Percentiles rank a stretch among this genome's conserved stretches.
Conservation (phyloP, 805 yeast species). For the Groenewaldozyma salmanticensis region DNA sequence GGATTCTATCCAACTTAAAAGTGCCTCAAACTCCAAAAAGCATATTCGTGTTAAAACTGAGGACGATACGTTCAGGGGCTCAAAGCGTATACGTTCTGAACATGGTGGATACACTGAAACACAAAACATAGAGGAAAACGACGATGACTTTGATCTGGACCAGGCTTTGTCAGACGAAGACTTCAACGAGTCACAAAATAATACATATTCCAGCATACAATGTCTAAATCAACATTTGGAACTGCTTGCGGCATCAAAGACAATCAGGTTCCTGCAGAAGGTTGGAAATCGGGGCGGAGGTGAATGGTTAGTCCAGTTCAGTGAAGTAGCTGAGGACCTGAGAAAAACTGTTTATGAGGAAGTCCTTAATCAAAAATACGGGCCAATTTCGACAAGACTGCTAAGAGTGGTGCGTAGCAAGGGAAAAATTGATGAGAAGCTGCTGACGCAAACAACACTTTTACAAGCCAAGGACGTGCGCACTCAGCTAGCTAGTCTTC, state of each 20-base stretch:
- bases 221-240: conserved; percentile 54
- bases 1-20: neutral
- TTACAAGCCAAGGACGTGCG: conserved; percentile 72
- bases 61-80: neutral
- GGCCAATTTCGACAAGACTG: conserved; percentile 54
- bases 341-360: conserved; percentile 26
- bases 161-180: conserved; percentile 27
- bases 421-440: conserved; percentile 75
- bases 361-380: conserved; percentile 26
- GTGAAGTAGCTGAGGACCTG: conserved; percentile 20
- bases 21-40: neutral
- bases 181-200: conserved; percentile 10
- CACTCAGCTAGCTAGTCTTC: conserved; percentile 54
- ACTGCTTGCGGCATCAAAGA: conserved; percentile 41
- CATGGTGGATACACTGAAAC: conserved; percentile 17
- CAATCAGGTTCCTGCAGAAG: conserved; percentile 51
- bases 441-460: conserved; percentile 63
- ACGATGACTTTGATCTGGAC: conserved; percentile 26
- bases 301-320: conserved; percentile 34
- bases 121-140: conserved; percentile 21
- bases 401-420: conserved; percentile 65
- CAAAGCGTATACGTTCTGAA: conserved; percentile 18
- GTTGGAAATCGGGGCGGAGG: conserved; percentile 43
- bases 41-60: conserved; percentile 1
- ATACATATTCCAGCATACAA: conserved; percentile 1